These are phyloP conservation scores for Vicia faba DNA, from an alignment of 306 rosid species.

Conservation along the genomic window DNA sequence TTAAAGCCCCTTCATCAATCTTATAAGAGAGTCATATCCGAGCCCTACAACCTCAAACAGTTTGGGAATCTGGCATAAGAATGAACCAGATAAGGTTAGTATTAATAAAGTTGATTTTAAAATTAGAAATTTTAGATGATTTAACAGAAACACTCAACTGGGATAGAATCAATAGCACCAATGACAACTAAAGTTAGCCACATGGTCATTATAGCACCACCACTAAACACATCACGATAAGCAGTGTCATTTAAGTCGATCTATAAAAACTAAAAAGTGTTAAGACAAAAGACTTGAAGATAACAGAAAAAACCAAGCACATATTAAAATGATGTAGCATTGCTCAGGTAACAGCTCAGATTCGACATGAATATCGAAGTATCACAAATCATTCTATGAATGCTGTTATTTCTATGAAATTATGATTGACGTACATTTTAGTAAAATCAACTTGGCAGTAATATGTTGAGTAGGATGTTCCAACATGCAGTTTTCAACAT, in stretches of 20 bases:
- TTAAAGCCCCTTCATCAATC: too few relatives aligned
- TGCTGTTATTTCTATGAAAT: too few relatives aligned
- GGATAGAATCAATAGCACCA: slow-evolving; percentile 83
- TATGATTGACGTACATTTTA: too few relatives aligned
- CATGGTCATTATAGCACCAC: slow-evolving; percentile 49
- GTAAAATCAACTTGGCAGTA: too few relatives aligned
- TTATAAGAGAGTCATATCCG: too few relatives aligned
- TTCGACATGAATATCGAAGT: slow-evolving; percentile 45
- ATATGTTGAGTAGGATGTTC: too few relatives aligned
- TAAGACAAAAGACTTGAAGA: too few relatives aligned
- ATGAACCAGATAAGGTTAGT: slow-evolving; percentile 14
- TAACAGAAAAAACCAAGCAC: neutral
- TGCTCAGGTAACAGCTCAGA: too few relatives aligned
- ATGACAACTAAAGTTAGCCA: slow-evolving; percentile 76
- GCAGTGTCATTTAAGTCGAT: slow-evolving; percentile 52
- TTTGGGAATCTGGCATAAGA: slow-evolving; percentile 68
- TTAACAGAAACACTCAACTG: slow-evolving; percentile 56
- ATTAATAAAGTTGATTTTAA: neutral
- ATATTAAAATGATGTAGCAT: neutral
- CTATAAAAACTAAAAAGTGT: slow-evolving; percentile 40
- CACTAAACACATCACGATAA: slow-evolving; percentile 50
- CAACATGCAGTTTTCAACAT: too few relatives aligned
- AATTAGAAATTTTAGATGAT: neutral
- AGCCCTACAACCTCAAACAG: slow-evolving; percentile 87
- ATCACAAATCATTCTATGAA: slow-evolving; percentile 33